Conservation (phyloP, 2,329 filamentous ascomycete genomes). For the Fonsecaea pedrosoi region DNA sequence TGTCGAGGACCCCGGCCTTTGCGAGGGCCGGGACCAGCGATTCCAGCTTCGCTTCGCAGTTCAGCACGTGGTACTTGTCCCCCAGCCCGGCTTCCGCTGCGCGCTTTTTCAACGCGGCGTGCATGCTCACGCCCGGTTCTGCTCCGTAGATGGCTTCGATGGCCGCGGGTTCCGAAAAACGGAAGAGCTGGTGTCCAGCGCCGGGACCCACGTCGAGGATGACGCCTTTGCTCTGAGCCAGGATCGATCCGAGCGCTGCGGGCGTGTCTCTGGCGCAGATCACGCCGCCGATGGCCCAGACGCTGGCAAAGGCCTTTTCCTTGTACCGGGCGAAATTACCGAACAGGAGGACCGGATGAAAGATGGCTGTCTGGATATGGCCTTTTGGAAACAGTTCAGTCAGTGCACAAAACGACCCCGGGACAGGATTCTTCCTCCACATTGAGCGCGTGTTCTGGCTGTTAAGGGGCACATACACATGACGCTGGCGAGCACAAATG, state of each 20-base stretch:
- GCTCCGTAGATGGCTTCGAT: slow-evolving; percentile 60
- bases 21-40: slow-evolving; percentile 54
- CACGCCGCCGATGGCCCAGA: slow-evolving; percentile 22
- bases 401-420: neutral
- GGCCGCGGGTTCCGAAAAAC: slow-evolving; percentile 42
- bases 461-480: slow-evolving; percentile 4
- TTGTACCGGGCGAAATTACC: slow-evolving; percentile 12
- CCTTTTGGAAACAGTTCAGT: neutral
- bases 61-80: slow-evolving; percentile 58
- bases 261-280: slow-evolving; percentile 21
- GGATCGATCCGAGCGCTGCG: slow-evolving; percentile 10
- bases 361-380: slow-evolving; percentile 20
- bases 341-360: slow-evolving; percentile 8
- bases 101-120: slow-evolving; percentile 50
- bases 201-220: slow-evolving; percentile 24
- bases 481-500: slow-evolving; percentile 13
- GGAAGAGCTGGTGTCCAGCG: slow-evolving; percentile 19
- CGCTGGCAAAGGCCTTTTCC: slow-evolving; percentile 22
- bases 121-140: slow-evolving; percentile 59
- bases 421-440: neutral
- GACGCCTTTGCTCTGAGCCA: slow-evolving; percentile 16
- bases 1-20: slow-evolving; percentile 47
- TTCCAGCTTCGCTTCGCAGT: slow-evolving; percentile 55
- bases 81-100: slow-evolving; percentile 50
- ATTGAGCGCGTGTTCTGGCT: neutral